These are phyloP conservation scores for Boletus insuetus DNA, from an alignment of 768 basidiomycete genomes.

Conservation along the genomic window DNA sequence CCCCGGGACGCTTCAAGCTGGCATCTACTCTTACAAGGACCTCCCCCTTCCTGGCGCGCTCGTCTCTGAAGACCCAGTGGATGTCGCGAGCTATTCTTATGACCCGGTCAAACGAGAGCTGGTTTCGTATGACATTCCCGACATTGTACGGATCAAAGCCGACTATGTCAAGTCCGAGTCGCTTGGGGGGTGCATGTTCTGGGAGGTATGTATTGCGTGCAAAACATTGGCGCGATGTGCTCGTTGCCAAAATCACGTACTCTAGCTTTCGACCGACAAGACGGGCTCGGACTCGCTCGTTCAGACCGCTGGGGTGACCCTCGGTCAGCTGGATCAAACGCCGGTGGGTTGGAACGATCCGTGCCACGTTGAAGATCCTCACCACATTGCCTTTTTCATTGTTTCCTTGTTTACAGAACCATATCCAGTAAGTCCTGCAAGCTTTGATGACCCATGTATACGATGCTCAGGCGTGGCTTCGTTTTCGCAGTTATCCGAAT, in stretches of 20 bases:
- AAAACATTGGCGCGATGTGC: background rate
- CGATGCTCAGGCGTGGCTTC: background rate
- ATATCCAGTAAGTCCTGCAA: slow-evolving; percentile 44
- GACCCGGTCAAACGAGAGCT: slow-evolving; percentile 63
- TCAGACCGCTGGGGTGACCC: slow-evolving; percentile 40
- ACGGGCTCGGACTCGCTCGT: slow-evolving; percentile 59
- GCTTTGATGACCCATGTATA: background rate
- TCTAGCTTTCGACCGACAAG: slow-evolving; percentile 57
- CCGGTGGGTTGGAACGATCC: slow-evolving; percentile 20
- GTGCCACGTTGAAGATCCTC: background rate
- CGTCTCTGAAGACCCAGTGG: slow-evolving; percentile 63
- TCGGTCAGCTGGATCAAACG: slow-evolving; percentile 59
- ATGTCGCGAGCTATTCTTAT: slow-evolving; percentile 79
- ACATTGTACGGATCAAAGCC: slow-evolving; percentile 63
- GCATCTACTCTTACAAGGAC: slow-evolving; percentile 64
- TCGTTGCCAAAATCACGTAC: background rate
- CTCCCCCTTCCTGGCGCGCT: slow-evolving; percentile 64
- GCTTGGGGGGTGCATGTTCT: slow-evolving; percentile 72
- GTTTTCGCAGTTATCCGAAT: slow-evolving; percentile 49
- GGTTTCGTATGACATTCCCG: slow-evolving; percentile 74
- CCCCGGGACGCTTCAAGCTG: slow-evolving; percentile 46
- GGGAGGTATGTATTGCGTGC: slow-evolving; percentile 42
- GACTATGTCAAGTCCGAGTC: slow-evolving; percentile 60
- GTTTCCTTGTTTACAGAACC: slow-evolving; percentile 39
- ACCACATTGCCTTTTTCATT: background rate